phyloP scores from a whole-genome alignment of 495 filamentous ascomycete genomes.

The Penicillium nucicola region DNA sequence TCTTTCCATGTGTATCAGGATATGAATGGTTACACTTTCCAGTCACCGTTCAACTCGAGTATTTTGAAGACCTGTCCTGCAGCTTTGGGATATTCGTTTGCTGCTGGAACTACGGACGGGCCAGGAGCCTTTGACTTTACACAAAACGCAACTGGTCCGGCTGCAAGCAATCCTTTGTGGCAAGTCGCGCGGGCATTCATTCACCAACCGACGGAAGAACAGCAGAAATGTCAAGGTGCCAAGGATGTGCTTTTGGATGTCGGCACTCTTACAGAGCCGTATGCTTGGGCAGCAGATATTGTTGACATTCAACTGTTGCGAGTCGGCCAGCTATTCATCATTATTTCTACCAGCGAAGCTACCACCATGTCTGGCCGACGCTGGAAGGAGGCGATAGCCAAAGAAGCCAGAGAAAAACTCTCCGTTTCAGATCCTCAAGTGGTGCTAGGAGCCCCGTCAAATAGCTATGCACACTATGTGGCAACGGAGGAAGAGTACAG shows the following conservation, averaged over 20 bases:
- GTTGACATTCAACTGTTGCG: slow-evolving; percentile 89
- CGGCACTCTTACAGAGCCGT: slow-evolving; percentile 74
- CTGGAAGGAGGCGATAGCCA: slow-evolving; percentile 79
- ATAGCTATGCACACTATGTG: slow-evolving; percentile 96
- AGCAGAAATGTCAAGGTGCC: slow-evolving; percentile 71
- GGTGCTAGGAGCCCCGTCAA: slow-evolving; percentile 89
- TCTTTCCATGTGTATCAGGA: slow-evolving; percentile 74
- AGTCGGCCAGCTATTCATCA: slow-evolving; percentile 82
- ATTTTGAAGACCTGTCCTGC: slow-evolving; percentile 76
- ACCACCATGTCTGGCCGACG: slow-evolving; percentile 93
- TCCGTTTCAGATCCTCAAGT: slow-evolving; percentile 60
- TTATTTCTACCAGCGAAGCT: slow-evolving; percentile 87
- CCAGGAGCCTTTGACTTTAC: slow-evolving; percentile 94
- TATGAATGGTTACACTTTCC: slow-evolving; percentile 71
- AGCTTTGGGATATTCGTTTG: slow-evolving; percentile 92
- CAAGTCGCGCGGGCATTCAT: slow-evolving; percentile 67
- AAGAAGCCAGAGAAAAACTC: slow-evolving; percentile 47
- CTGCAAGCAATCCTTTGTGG: slow-evolving; percentile 78
- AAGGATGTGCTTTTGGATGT: slow-evolving; percentile 92
- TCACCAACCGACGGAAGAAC: slow-evolving; percentile 67
- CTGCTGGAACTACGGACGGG: slow-evolving; percentile 90
- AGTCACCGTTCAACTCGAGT: slow-evolving; percentile 69
- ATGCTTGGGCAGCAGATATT: slow-evolving; percentile 89
- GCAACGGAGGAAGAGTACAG: slow-evolving; percentile 87
- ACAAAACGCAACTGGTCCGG: slow-evolving; percentile 74